Conservation (phyloP, 2,329 filamentous ascomycete species). For the Monosporascus sp. region DNA sequence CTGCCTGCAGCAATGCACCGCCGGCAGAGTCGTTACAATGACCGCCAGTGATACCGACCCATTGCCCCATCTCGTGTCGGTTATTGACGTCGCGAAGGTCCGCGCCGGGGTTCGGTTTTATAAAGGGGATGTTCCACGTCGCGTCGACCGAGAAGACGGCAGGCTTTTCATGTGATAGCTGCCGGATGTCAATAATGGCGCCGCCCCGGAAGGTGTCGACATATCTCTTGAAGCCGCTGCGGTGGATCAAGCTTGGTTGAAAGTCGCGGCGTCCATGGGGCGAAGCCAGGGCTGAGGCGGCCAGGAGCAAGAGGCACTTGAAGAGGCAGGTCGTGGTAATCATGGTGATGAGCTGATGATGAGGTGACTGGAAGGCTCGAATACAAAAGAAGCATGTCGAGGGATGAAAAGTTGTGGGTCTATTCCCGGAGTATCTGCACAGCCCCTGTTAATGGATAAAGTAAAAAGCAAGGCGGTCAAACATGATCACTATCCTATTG, state of each 20-base stretch:
- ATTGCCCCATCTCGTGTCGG: neutral
- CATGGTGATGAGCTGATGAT: neutral
- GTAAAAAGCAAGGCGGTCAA: no score
- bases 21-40: neutral
- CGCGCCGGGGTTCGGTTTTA: neutral
- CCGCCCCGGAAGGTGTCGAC: neutral
- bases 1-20: neutral
- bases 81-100: neutral
- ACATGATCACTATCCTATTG: no score
- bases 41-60: neutral
- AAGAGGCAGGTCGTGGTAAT: neutral
- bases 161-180: neutral
- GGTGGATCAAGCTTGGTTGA: neutral
- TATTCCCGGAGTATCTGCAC: no score
- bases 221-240: neutral
- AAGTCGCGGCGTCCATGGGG: neutral
- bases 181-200: neutral
- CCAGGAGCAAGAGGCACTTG: neutral
- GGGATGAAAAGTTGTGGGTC: no score
- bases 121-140: neutral
- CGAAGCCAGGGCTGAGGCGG: neutral
- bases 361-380: no score
- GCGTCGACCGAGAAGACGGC: neutral
- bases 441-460: no score
- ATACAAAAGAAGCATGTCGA: no score